These are phyloP conservation scores for Bruguiera hainesii DNA, from an alignment of 441 rosid species.

Conservation along the genomic window DNA sequence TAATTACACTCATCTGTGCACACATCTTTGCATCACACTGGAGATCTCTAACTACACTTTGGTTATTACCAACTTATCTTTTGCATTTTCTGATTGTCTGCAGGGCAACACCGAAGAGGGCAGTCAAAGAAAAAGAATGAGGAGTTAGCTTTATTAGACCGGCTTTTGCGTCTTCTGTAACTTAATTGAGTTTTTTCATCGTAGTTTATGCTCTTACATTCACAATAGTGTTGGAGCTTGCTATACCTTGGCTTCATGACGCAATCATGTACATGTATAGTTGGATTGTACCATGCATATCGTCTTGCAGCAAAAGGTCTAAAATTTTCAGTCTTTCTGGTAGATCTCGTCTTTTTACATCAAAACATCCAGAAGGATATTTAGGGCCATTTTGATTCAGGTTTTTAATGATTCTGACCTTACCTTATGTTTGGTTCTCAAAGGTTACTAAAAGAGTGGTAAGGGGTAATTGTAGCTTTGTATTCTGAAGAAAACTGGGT, in stretches of 20 bases:
- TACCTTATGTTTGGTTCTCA: conserved; percentile 3
- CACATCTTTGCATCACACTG: neutral
- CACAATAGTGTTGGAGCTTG: conserved; percentile 29
- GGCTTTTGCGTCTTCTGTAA: conserved; percentile 40
- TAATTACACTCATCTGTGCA: neutral
- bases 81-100: conserved; percentile 19
- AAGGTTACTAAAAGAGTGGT: neutral
- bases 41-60: neutral
- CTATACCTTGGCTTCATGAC: conserved; percentile 25
- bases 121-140: conserved; percentile 64
- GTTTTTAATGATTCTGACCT: neutral
- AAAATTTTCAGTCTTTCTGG: conserved; percentile 17
- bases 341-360: conserved; percentile 5
- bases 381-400: neutral
- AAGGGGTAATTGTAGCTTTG: neutral
- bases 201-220: conserved; percentile 29
- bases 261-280: conserved; percentile 48
- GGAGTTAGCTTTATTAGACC: conserved; percentile 47
- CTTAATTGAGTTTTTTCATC: conserved; percentile 29
- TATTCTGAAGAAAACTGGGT: conserved; percentile 1
- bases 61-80: neutral
- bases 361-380: conserved; percentile 12
- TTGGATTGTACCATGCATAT: conserved; percentile 44
- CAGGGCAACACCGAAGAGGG: conserved; percentile 78
- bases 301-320: conserved; percentile 27